Evolutionary conservation across 345 rosid species (phyloP), one percentile per base, ranked within the genome.

Genomic region (Nephelium lappaceum): DNA sequence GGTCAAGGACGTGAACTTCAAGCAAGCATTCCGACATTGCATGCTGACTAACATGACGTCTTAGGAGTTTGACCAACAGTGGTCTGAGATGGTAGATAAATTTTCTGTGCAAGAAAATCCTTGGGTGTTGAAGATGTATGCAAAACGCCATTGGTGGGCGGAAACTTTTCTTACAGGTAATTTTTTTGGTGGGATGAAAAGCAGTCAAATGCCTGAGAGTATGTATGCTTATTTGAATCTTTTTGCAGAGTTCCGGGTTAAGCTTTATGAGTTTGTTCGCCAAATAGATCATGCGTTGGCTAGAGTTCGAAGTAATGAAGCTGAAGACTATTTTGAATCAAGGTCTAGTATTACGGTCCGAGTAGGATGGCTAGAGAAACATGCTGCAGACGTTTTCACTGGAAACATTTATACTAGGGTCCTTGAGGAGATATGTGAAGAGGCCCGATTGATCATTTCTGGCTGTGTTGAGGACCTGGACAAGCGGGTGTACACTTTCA

Each of bases 281-380:
- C 45, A 42, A 38, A 31, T 67, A 19, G 71, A 67, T 67, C 39
- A 23, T n/a, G 71, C 71, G 5, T 10, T 67, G 19, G 41, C 49
- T 27, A 27, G 71, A 43, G n/a, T 67, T 19, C 71, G 71, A n/a
- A 12, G 41, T 38, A 67, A 67, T 38, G 71, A 67, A 67, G 51
- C 71, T 15, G 41, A 38, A 18, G 71, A 67, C 39, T 25, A 67
- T 41, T 38, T 67, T 38, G 71, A 67, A 43, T 42, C 71, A 18
- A 67, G 45, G 24, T 19, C 51, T 42, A 39, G 39, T 21, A 39
- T 18, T 12, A 23, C 51, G 15, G 51, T 67, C 24, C 51, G 8
- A 15, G 42, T 67, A 19, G 45, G 41, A 38, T 43, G 71, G 10
- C 39, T 67, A 21, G 71, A 67, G n/a, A 67, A 67, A 42, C 45